These are phyloP conservation scores for Calonectria pseudoturangicola DNA, from an alignment of 2,329 filamentous ascomycete species.

Conservation along the genomic window DNA sequence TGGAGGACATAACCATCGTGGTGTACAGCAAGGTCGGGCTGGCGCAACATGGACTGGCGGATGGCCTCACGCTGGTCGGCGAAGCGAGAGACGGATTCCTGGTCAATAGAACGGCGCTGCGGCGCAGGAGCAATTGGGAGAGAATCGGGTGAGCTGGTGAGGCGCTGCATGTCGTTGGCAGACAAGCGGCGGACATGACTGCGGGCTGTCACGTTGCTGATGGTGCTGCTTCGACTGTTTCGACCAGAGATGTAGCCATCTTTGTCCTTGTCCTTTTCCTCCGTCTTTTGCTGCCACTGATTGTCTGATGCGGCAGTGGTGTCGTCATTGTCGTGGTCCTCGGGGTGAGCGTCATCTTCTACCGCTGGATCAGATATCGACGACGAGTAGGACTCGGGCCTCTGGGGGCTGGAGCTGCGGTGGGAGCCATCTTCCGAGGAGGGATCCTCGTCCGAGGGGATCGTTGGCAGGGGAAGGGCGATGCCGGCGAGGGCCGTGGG, in stretches of 20 bases:
- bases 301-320: conserved; percentile 23
- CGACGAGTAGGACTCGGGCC: conserved; percentile 53
- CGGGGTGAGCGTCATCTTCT: conserved; percentile 46
- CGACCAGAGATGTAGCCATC: conserved; percentile 44
- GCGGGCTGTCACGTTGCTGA: conserved; percentile 58
- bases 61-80: conserved; percentile 57
- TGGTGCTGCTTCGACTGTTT: conserved; percentile 56
- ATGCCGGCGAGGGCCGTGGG: conserved; percentile 27
- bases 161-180: conserved; percentile 74
- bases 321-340: conserved; percentile 28
- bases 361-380: conserved; percentile 57
- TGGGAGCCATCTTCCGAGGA: conserved; percentile 56
- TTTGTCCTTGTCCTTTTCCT: conserved; percentile 30
- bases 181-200: conserved; percentile 73
- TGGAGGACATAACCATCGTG: conserved; percentile 37
- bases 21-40: conserved; percentile 47
- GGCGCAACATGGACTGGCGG: conserved; percentile 55
- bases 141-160: conserved; percentile 74
- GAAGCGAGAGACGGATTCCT: conserved; percentile 58
- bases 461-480: conserved; percentile 46
- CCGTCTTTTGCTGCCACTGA: conserved; percentile 18
- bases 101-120: conserved; percentile 61
- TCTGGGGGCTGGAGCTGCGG: conserved; percentile 48
- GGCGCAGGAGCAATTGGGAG: conserved; percentile 70
- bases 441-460: conserved; percentile 57